Evolutionary conservation across 768 basidiomycete species (phyloP), one percentile per base, ranked within the genome.

Genomic region (Podaxis sp.): DNA sequence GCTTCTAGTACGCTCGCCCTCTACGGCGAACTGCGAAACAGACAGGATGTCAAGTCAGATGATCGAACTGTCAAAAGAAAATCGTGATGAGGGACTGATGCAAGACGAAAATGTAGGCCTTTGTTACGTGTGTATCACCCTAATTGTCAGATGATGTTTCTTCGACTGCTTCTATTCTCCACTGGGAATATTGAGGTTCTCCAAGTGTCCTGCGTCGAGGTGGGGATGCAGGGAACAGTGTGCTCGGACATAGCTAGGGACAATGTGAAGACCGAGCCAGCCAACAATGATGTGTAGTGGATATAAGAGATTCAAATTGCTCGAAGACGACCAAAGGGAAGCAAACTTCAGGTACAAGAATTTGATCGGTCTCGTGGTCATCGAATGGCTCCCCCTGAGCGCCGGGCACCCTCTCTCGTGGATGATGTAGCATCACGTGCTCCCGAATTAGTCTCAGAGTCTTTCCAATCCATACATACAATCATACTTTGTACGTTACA

Each of bases 401-500:
- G 44, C 44, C 19, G 44, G n/a, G 19, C 44, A 46, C 19, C 61
- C 26, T 28, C 22, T 39, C 28, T 48, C 59, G 19, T 57, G 39
- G 59, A 65, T 72, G 66, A 64, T 64, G 65, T 64, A 64, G 60
- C 60, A 53, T 74, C 75, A 74, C 73, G 75, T 76, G 75, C 67
- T 42, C 13, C 62, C 48, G 61, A 48, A 48, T 65, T 66, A 66
- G 68, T 70, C 68, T 70, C 66, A 68, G 56, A 46, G 63, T 54
- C 63, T 63, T 55, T 39, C 22, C 59, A 52, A 55, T 56, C 53
- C 44, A 17, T 33, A 40, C 54, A 49, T 68, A 61, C 17, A 17
- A 19, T n/a, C 55, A 42, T 65, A 66, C 64, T 64, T 65, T 65
- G 67, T 64, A 62, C 64, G 60, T 63, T 66, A 66, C 65, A 61